These are phyloP conservation scores for Cucumis hystrix DNA, from an alignment of 306 rosid species.

Conservation along the genomic window DNA sequence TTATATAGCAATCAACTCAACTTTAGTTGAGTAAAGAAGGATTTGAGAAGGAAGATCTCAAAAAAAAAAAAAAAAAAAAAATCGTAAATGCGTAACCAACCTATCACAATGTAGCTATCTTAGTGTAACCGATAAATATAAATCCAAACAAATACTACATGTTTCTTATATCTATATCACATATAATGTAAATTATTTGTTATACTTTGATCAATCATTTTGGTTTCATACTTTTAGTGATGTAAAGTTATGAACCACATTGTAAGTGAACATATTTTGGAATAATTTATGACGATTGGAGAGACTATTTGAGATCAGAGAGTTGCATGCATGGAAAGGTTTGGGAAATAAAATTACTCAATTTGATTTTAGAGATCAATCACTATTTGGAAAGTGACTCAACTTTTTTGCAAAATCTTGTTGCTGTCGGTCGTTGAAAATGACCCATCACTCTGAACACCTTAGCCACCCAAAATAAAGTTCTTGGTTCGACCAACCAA, in stretches of 20 bases:
- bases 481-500: not conserved
- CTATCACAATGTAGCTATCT: no score
- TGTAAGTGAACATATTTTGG: no score
- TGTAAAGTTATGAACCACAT: no score
- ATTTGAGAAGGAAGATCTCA: no score
- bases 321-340: slow-evolving; percentile 3
- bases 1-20: not conserved
- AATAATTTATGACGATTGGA: no score
- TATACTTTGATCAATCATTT: no score
- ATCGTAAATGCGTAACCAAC: no score
- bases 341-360: not conserved
- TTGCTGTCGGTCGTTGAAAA: slow-evolving; percentile 10
- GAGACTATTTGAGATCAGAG: not conserved
- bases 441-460: not conserved
- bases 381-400: slow-evolving; percentile 1
- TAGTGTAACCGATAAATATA: no score
- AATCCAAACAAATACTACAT: no score
- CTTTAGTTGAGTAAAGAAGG: not conserved
- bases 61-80: not conserved
- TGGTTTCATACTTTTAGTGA: no score
- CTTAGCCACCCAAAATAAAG: not conserved
- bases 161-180: no score
- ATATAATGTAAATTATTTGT: no score
- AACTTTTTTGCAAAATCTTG: slow-evolving; percentile 9
- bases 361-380: not conserved